These are phyloP conservation scores for Paramecium sonneborni DNA, from an alignment of 73 alveolate species.

Conservation along the genomic window DNA sequence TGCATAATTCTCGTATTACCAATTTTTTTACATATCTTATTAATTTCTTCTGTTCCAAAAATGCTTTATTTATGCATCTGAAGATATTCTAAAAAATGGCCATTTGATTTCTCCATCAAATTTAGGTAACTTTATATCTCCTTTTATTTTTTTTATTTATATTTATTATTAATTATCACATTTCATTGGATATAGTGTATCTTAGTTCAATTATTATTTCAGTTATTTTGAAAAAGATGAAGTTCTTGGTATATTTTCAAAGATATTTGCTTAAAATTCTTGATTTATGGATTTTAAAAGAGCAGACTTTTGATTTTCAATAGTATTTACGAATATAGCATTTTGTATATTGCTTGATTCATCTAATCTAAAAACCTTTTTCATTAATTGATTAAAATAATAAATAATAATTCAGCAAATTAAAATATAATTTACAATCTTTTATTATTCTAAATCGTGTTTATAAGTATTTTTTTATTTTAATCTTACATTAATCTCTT, in stretches of 20 bases:
- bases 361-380: not conserved
- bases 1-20: not conserved
- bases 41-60: constrained; percentile 31
- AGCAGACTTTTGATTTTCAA: not conserved
- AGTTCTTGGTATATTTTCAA: constrained; percentile 21
- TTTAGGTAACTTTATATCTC: not conserved
- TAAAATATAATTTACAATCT: too few relatives aligned
- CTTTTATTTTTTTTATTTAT: not conserved
- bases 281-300: not conserved
- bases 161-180: not conserved
- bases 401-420: too few relatives aligned
- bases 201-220: not conserved
- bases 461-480: too few relatives aligned
- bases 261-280: not conserved
- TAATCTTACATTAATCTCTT: too few relatives aligned
- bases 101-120: not conserved
- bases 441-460: too few relatives aligned
- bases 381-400: not conserved
- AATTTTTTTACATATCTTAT: not conserved
- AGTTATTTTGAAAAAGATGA: constrained; percentile 8
- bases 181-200: not conserved
- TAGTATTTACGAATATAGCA: not conserved
- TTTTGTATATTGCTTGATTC: not conserved
- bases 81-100: constrained; percentile 8
- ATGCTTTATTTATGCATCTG: not conserved